Base-by-base conservation (phyloP, 2,329 filamentous ascomycete species). In the Fusarium sp. region DNA sequence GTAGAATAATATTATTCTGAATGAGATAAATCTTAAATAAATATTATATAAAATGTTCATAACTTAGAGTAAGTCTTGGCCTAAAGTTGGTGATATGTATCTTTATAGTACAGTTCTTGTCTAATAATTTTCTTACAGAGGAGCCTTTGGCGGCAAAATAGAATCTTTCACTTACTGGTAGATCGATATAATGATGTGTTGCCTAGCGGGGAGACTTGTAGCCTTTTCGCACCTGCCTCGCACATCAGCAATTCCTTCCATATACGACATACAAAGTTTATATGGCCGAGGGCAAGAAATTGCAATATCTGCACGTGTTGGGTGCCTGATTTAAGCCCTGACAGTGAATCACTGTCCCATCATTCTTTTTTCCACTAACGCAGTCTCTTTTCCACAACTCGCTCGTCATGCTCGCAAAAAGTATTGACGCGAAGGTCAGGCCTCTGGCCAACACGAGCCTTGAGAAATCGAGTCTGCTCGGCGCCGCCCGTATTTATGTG, bases 401-500 rank as follows among this genome's bases (percentile, higher is more conserved):
- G 11, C 20, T 17, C 34, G 33, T 46, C 57, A 80, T 80, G 80
- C 71, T 78, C 14, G 76, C 78, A 26, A 76, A 78, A 51, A 77
- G 74, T 67, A 72, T 82, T 40, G 76, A 81, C 45, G 80, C 75
- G 65, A 83, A 81, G 68, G 79, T 84, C 15, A 78, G 82, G 22
- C 81, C 82, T 4, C 67, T 84, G 44, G 76, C 80, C 54, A 83
- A 81, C 60, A 74, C 78, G 22, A 79, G 78, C 40, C 78, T 81
- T 22, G 81, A 84, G 46, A 84, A 82, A 52, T 73, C 81, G 24
- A 81, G 77, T 43, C 78, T 83, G 5, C 65, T 77, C 11, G 83
- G 83, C 52, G 83, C 83, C 3, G 82, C 82, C 1, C 81, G 83
- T 24, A 74, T 86, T 58, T 86, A 85, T 67, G 78, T 86, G 68